These are phyloP conservation scores for Pseudogymnoascus sp. DNA, from an alignment of 2,329 filamentous ascomycete species.

Conservation along the genomic window DNA sequence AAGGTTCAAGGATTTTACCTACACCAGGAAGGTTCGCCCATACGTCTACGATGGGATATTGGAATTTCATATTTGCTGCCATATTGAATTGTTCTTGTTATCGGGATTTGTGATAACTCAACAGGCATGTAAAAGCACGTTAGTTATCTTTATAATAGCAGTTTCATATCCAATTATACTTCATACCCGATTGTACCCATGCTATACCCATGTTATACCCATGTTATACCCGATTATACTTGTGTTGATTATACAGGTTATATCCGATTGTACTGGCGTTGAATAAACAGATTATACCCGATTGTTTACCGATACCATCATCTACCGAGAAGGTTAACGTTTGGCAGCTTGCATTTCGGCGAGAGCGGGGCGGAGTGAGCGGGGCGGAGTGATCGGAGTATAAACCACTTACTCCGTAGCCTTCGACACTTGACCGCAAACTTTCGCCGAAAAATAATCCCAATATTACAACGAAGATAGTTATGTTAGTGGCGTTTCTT, in stretches of 20 bases:
- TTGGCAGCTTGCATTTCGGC: not conserved
- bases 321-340: not conserved
- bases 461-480: not conserved
- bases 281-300: too few relatives aligned
- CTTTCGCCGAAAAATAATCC: not conserved
- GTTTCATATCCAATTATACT: not conserved
- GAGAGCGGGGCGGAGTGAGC: not conserved
- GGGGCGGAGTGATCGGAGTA: not conserved
- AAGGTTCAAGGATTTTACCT: not conserved
- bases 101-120: not conserved
- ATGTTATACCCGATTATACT: not conserved
- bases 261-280: too few relatives aligned
- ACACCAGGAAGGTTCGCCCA: slow-evolving; percentile 11
- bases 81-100: not conserved
- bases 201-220: not conserved
- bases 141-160: not conserved
- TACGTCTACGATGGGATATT: slow-evolving; percentile 9
- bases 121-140: not conserved
- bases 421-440: not conserved
- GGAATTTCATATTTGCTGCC: not conserved
- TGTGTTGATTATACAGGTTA: too few relatives aligned
- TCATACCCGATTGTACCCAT: not conserved
- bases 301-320: not conserved
- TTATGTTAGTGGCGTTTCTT: not conserved
- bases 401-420: not conserved